phyloP scores from a whole-genome alignment of 257 asterid species.

The Plantago elongata region DNA sequence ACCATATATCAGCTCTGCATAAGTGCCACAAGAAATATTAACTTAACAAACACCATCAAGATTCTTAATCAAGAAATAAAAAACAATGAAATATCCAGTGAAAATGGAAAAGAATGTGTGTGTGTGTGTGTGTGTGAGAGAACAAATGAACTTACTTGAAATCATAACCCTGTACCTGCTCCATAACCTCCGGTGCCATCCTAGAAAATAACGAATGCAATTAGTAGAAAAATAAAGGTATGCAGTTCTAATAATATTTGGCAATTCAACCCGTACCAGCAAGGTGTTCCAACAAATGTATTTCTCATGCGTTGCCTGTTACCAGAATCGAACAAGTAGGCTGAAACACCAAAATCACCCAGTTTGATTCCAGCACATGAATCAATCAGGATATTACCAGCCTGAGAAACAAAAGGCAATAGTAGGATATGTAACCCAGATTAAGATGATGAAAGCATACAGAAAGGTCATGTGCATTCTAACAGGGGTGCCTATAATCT shows the following conservation, averaged over 20 bases:
- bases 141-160: conserved; percentile 66
- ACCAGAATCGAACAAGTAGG: conserved; percentile 92
- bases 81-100: conserved; percentile 7
- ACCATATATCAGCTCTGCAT: conserved; percentile 96
- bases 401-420: conserved; percentile 42
- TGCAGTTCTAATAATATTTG: conserved; percentile 2
- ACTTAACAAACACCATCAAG: conserved; percentile 15
- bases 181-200: conserved; percentile 99
- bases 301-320: conserved; percentile 91
- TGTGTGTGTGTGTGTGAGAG: no score
- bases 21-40: conserved; percentile 13
- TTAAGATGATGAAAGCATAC: conserved; percentile 11
- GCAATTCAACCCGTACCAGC: conserved; percentile 64
- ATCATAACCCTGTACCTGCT: conserved; percentile 91
- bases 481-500: not conserved
- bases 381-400: conserved; percentile 90
- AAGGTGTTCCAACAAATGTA: conserved; percentile 98
- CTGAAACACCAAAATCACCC: conserved; percentile 99
- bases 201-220: conserved; percentile 34
- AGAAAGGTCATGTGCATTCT: conserved; percentile 11
- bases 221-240: conserved; percentile 3
- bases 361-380: conserved; percentile 81
- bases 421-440: conserved; percentile 3
- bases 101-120: conserved; percentile 16
- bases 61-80: not conserved